Base-by-base conservation (phyloP, 345 rosid genomes). In the Euclidium syriacum region DNA sequence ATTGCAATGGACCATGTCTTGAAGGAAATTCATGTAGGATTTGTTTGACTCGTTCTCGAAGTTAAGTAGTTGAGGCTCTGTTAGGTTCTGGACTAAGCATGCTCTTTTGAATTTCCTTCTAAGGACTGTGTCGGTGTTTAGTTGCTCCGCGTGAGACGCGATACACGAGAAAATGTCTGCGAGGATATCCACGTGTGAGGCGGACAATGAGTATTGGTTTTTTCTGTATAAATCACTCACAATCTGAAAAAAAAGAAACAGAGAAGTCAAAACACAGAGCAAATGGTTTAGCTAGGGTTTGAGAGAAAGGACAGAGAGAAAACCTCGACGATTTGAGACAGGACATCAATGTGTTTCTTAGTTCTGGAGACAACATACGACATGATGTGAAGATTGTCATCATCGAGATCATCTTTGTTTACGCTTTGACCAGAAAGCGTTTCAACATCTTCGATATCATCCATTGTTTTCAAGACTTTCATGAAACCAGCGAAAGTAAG, bases 31-130 rank as follows among this genome's bases (percentile, higher is more conserved):
- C 43, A 95, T 82, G 73, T 79, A 85, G 33, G 72, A 80, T 64
- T 80, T 85, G 73, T 84, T 78, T 9, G 97, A 67, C 36, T 95
- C 97, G 9, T 88, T 95, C 61, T 90, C 97, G 36, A 95, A 95
- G 74, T 80, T 90, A 26, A 95, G 85, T 17, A 86, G 29, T 2
- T 85, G 94, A 58, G 96, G 99, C 43, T 83, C 87, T 3, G 91
- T 72, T 30, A 95, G 78, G 73, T 83, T 95, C 38, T 84, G 73
- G n/a, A 83, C 73, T 0, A 79, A 68, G 67, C 96, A 90, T 1
- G 82, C 92, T 77, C 68, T 84, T 76, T 75, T 85, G 72, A 90
- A 74, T 63, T 84, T 94, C 85, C 75, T 90, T 50, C 58, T 76
- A 48, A 83, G 76, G 54, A 42, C 47, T 4, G 20, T 69, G 60